Conservation (phyloP, 2,329 filamentous ascomycete genomes). For the Saccharata proteae region DNA sequence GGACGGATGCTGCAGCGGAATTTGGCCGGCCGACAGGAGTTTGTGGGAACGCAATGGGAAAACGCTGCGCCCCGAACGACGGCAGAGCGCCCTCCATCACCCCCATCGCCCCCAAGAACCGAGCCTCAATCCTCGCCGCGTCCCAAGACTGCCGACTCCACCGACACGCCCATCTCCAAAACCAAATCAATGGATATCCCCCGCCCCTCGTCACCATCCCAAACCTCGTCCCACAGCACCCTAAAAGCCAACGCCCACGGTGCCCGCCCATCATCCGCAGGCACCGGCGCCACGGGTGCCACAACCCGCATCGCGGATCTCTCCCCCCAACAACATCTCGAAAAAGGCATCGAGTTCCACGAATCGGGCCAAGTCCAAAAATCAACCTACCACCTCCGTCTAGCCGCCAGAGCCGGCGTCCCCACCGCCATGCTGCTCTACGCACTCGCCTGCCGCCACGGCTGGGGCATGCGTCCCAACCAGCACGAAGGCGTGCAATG, state of each 20-base stretch:
- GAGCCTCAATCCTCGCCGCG: too few species aligned
- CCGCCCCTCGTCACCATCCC: slow-evolving; percentile 18
- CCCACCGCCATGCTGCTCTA: slow-evolving; percentile 95
- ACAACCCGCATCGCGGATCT: slow-evolving; percentile 46
- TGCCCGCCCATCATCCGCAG: slow-evolving; percentile 5
- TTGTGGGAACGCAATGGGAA: slow-evolving; percentile 45
- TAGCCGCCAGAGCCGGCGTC: slow-evolving; percentile 74
- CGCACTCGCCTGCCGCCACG: slow-evolving; percentile 85
- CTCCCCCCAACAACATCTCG: slow-evolving; percentile 76
- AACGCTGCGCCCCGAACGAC: slow-evolving; percentile 12
- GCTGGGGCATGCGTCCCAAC: slow-evolving; percentile 94
- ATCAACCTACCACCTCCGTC: slow-evolving; percentile 88
- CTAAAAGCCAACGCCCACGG: slow-evolving; percentile 19
- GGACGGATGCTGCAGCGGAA: slow-evolving; percentile 64
- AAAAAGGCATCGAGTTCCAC: slow-evolving; percentile 81
- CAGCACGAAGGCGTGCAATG: slow-evolving; percentile 82
- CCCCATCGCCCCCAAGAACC: slow-evolving; percentile 27
- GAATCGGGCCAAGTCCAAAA: slow-evolving; percentile 79
- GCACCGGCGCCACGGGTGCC: slow-evolving; percentile 2
- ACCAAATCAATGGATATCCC: slow-evolving; percentile 13
- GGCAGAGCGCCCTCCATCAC: slow-evolving; percentile 21
- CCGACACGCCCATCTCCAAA: slow-evolving; percentile 7
- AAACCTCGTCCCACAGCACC: slow-evolving; percentile 32
- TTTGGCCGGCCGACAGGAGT: slow-evolving; percentile 25
- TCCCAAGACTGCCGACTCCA: slow-evolving; percentile 18